These are phyloP conservation scores for Magnusiomyces suaveolens DNA, from an alignment of 1,139 yeast genomes.

Conservation along the genomic window DNA sequence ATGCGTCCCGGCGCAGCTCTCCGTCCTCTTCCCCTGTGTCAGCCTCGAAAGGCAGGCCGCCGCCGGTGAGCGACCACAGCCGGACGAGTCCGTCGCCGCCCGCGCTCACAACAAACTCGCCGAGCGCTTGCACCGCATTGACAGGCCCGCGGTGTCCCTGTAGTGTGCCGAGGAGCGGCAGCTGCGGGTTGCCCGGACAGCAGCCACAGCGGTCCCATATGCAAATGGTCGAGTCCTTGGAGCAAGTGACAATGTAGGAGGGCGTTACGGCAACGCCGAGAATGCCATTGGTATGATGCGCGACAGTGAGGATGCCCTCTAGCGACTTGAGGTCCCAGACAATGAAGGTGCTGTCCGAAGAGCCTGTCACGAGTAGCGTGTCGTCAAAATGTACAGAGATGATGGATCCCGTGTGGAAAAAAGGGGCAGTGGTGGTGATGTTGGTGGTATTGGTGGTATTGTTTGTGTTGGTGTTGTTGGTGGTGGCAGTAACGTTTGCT, in stretches of 20 bases:
- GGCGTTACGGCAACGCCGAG: slow-evolving; percentile 27
- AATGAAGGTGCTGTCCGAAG: slow-evolving; percentile 31
- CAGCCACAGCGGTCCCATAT: slow-evolving; percentile 24
- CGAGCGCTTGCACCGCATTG: slow-evolving; percentile 27
- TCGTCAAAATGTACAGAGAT: slow-evolving; percentile 30
- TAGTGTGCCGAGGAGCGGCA: neutral
- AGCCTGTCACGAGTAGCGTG: slow-evolving; percentile 31
- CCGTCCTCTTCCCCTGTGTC: neutral
- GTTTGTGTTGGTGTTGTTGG: neutral
- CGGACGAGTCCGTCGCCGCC: slow-evolving; percentile 31
- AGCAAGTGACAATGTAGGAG: slow-evolving; percentile 28
- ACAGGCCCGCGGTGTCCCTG: slow-evolving; percentile 32
- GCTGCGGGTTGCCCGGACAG: slow-evolving; percentile 2
- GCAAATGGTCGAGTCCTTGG: slow-evolving; percentile 29
- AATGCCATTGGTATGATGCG: slow-evolving; percentile 27
- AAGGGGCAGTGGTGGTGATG: slow-evolving; percentile 2
- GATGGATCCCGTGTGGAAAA: slow-evolving; percentile 30
- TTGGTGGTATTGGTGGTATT: neutral
- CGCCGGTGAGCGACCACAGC: slow-evolving; percentile 22
- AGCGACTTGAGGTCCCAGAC: slow-evolving; percentile 27
- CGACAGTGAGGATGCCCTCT: slow-evolving; percentile 22
- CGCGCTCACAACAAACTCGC: slow-evolving; percentile 28
- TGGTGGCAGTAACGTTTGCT: neutral
- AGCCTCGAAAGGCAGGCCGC: neutral
- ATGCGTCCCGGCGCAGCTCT: neutral